A percentile compares a stretch with the other conserved stretches of the same genome.
Evolutionary conservation across 495 filamentous ascomycete species (phyloP).

Genomic region (Talaromyces nanjingensis): DNA sequence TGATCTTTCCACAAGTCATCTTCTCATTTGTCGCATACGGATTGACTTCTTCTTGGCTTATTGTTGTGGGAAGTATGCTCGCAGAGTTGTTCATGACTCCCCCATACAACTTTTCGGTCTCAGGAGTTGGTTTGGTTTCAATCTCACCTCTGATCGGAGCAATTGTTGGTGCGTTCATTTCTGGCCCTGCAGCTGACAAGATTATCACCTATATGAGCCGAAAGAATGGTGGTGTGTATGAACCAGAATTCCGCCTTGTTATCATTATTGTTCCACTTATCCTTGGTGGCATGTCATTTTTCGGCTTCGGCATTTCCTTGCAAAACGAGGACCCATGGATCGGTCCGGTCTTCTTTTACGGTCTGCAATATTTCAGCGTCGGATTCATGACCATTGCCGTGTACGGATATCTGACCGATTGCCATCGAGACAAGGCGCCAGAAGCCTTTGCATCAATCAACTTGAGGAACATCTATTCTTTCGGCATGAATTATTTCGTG

Average conservation of each 20-base stretch:
- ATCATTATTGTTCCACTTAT: constrained; percentile 25
- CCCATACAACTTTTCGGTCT: constrained; percentile 47
- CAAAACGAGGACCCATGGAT: neutral
- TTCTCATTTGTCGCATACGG: constrained; percentile 49
- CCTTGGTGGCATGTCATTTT: too few relatives aligned
- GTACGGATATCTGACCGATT: constrained; percentile 1
- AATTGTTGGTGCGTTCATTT: constrained; percentile 40
- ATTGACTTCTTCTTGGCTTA: constrained; percentile 44
- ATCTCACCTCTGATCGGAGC: constrained; percentile 44
- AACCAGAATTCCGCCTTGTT: constrained; percentile 49
- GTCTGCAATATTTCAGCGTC: neutral
- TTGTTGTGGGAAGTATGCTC: constrained; percentile 48
- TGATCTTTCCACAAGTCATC: constrained; percentile 48
- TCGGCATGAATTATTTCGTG: neutral
- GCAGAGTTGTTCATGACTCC: constrained; percentile 40
- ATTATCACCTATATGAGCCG: constrained; percentile 36
- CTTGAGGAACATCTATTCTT: neutral
- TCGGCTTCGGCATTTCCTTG: neutral
- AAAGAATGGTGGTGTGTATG: constrained; percentile 44
- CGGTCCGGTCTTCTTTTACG: neutral
- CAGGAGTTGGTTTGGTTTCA: constrained; percentile 41
- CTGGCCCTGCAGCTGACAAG: constrained; percentile 47
- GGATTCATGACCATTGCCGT: neutral
- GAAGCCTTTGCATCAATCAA: constrained; percentile 1
- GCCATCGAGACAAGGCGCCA: neutral